Evolutionary conservation across 2,329 filamentous ascomycete genomes (phyloP).

Genomic region (Fusarium sp.): DNA sequence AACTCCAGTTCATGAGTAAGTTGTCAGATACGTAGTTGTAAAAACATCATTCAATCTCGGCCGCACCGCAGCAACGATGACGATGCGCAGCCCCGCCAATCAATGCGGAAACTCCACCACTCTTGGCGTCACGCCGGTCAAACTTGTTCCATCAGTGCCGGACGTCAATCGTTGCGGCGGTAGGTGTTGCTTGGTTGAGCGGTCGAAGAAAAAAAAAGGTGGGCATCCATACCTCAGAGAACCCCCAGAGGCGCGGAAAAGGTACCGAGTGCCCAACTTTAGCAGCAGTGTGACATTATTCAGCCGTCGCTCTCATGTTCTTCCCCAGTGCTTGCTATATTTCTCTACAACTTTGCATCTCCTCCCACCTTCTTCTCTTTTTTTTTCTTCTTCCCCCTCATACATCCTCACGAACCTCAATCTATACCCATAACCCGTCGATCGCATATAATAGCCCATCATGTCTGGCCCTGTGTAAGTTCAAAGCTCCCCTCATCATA

Average conservation of each 20-base stretch:
- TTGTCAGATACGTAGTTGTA: background rate
- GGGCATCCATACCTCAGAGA: constrained; percentile 9
- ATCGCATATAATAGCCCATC: constrained; percentile 51
- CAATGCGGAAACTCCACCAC: constrained; percentile 42
- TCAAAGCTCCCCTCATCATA: constrained; percentile 41
- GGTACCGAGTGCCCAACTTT: constrained; percentile 40
- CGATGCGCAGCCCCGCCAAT: constrained; percentile 47
- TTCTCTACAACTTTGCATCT: constrained; percentile 41
- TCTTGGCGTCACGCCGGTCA: constrained; percentile 42
- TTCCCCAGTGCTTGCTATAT: constrained; percentile 37
- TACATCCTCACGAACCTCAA: constrained; percentile 31
- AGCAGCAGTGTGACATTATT: constrained; percentile 37
- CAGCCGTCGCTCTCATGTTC: constrained; percentile 19
- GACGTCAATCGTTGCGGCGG: constrained; percentile 15
- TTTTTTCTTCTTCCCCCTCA: constrained; percentile 34
- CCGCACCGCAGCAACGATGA: constrained; percentile 43
- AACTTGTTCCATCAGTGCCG: constrained; percentile 24
- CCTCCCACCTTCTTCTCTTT: constrained; percentile 30
- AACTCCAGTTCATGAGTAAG: background rate
- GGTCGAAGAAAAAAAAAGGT: constrained; percentile 27
- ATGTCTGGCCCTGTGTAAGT: constrained; percentile 78
- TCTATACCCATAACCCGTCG: constrained; percentile 26
- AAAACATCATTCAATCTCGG: constrained; percentile 29
- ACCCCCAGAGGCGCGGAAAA: constrained; percentile 22
- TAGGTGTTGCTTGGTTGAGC: constrained; percentile 29